Base-by-base conservation (phyloP, 106 monocot genomes). In the Dioscorea zingiberensis region DNA sequence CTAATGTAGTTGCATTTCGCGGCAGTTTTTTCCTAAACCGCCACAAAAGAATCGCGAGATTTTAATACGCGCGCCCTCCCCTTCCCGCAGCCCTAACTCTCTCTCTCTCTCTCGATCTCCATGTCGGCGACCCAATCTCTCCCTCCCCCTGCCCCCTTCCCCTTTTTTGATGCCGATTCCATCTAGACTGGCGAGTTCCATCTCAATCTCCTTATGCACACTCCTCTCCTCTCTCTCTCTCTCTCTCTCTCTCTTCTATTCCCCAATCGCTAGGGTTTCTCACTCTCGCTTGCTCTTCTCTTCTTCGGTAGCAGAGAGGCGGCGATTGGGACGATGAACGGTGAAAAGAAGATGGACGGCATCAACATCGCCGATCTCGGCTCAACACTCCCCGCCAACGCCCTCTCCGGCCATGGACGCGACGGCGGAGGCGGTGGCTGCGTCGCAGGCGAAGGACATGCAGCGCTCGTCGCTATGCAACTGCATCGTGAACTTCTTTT, bases 401-500 rank as follows among this genome's bases (percentile, higher is more conserved):
- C 25, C 38, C 24, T 38, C 38, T 38, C 38, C 38, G 38, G 38
- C 38, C 38, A 38, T 38, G 38, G 38, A 38, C 10, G 6, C 38
- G 38, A 53, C 4, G n/a, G 51, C 8, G 29, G 53, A 12, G 22
- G 60, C 69, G 32, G 54, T 56, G 73, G 54, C 70, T 26, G 53
- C 67, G 65, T 21, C 54, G 65, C 59, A 57, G 53, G 58, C 54
- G 19, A 78, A 75, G 85, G 88, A 86, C 58, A 88, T 81, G 64
- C 79, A 88, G 69, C 76, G 73, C 66, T 80, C 95, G 19, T 97
- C 95, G 38, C 80, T 97, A 59, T 91, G 95, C 83, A 97, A 97
- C 69, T 97, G 91, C 73, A 91, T 97, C 9, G 95, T 97, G 60
- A 92, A 97, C 65, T 97, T 91, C 74, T 74, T 97, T 46, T 71